Evolutionary conservation across 2,329 filamentous ascomycete genomes (phyloP).

Genomic region (Phyllosticta ampelicida): DNA sequence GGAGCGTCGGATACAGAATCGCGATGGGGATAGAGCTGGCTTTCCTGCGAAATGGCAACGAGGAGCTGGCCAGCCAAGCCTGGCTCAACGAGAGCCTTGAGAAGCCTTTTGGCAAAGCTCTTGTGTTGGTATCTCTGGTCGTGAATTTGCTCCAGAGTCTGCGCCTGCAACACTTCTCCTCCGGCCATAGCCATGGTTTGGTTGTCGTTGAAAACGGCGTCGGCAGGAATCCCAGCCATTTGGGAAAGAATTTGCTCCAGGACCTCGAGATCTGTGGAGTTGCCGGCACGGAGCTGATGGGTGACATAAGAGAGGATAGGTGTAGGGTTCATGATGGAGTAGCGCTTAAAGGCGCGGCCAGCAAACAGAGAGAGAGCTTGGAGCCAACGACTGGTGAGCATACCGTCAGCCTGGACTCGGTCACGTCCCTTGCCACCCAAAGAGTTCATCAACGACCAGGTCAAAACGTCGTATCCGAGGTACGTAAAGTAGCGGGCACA

Average conservation of each 20-base stretch:
- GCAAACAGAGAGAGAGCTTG: conserved; percentile 84
- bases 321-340: conserved; percentile 69
- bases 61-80: conserved; percentile 71
- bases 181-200: conserved; percentile 85
- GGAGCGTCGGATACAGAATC: conserved; percentile 62
- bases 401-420: conserved; percentile 51
- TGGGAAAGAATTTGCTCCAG: conserved; percentile 80
- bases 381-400: conserved; percentile 84
- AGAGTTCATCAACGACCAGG: conserved; percentile 78
- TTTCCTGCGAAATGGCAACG: conserved; percentile 83
- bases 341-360: conserved; percentile 79
- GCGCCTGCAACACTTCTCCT: conserved; percentile 65
- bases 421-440: conserved; percentile 48
- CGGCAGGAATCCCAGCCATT: conserved; percentile 88
- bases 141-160: conserved; percentile 65
- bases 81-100: conserved; percentile 67
- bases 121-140: conserved; percentile 62
- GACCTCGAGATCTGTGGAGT: conserved; percentile 83
- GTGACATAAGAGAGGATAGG: conserved; percentile 87
- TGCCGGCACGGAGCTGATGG: conserved; percentile 68
- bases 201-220: conserved; percentile 76
- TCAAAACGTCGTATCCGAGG: conserved; percentile 83
- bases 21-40: conserved; percentile 73
- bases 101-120: conserved; percentile 67
- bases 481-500: conserved; percentile 90